Evolutionary conservation across 2,329 filamentous ascomycete genomes (phyloP), one percentile per base, ranked within the genome.

Genomic region (Corynespora cassiicola): DNA sequence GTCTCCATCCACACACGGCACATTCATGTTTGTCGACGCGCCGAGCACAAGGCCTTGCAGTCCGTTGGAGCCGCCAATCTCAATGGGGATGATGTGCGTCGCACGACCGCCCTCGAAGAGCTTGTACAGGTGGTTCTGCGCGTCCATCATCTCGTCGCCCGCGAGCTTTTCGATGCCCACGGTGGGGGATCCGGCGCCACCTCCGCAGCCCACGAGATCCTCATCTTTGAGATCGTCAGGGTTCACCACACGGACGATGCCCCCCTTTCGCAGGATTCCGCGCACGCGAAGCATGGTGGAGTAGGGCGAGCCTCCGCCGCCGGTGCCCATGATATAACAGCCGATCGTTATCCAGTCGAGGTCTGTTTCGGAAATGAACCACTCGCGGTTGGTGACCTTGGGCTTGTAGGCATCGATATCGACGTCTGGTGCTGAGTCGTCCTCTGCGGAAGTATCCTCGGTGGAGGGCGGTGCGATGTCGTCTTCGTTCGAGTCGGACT

Each of bases 11-110:
- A 75, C 64, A 17, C 68, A 66, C 1, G 73, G 72, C 7, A 72
- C 52, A 27, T 72, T 61, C 63, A 69, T 68, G 45, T 69, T 68
- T 6, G 56, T 50, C 3, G 61, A 65, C 14, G 66, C 61, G n/a
- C 63, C 64, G 4, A 70, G 43, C 2, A 70, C 65, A 30, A 69
- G 57, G 7, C 65, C 65, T 44, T 69, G 65, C 5, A 70, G 50
- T 3, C 74, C 73, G 44, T 75, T 75, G 1, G 66, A 71, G 1
- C 75, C 75, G 7, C 75, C 75, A 22, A 77, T 75, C 31, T 76
- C 74, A 3, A 77, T 47, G 2, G 64, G 61, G 14, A 70, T 69
- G 25, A 70, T 60, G 17, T 62, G 58, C 3, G 65, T 68, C 10
- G 65, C 61, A 16, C 48, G 56, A 16, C 61, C 57, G 15, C 59